A percentile compares a stretch with the other conserved stretches of the same genome.
Conservation (phyloP, 164 flowering plant genomes). For the Buxus sempervirens region DNA sequence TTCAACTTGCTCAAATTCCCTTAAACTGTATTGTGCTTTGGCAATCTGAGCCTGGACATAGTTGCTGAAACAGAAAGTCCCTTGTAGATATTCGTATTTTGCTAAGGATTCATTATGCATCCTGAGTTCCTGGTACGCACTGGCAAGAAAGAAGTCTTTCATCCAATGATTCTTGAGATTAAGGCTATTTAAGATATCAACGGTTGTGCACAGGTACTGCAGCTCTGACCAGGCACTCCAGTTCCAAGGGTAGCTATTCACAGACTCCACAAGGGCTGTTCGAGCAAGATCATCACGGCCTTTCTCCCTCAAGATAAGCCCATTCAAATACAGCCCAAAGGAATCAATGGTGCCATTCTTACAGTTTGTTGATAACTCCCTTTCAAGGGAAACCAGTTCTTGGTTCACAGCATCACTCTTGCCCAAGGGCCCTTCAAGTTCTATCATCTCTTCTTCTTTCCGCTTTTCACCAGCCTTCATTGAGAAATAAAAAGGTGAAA, state of each 20-base stretch:
- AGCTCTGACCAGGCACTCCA: constrained; percentile 98
- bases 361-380: constrained; percentile 61
- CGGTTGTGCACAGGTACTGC: constrained; percentile 75
- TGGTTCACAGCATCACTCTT: constrained; percentile 69
- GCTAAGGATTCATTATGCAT: constrained; percentile 73
- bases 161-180: constrained; percentile 90
- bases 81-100: constrained; percentile 70
- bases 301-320: constrained; percentile 80
- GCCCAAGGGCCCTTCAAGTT: constrained; percentile 88
- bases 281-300: constrained; percentile 84
- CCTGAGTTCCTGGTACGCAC: constrained; percentile 85
- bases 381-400: constrained; percentile 73
- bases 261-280: constrained; percentile 80
- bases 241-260: constrained; percentile 95
- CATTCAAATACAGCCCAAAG: constrained; percentile 80
- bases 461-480: constrained; percentile 94
- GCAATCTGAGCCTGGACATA: constrained; percentile 92
- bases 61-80: constrained; percentile 70
- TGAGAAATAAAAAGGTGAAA: constrained; percentile 14
- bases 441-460: constrained; percentile 92
- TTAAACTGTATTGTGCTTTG: constrained; percentile 74
- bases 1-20: constrained; percentile 92
- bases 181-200: constrained; percentile 61
- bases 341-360: constrained; percentile 80
- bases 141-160: constrained; percentile 92